These are phyloP conservation scores for Botryotinia convoluta DNA, from an alignment of 2,329 filamentous ascomycete species.

Conservation along the genomic window DNA sequence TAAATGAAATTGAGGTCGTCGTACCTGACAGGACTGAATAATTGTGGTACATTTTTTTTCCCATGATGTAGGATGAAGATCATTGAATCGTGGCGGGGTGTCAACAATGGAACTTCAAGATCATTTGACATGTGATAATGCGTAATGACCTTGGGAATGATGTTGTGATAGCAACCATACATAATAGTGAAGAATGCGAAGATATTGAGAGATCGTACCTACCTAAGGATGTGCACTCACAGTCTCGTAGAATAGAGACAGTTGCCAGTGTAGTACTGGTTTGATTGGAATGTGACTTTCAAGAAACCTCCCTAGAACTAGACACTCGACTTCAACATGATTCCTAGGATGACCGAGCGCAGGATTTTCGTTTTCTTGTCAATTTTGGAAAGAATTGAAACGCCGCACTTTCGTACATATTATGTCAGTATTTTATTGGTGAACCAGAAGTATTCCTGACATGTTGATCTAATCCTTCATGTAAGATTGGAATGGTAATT, in stretches of 20 bases:
- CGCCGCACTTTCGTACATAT: not conserved
- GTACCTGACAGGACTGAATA: not conserved
- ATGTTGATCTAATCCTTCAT: not conserved
- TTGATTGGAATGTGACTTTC: not conserved
- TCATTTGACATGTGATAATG: conserved; percentile 13
- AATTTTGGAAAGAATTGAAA: not conserved
- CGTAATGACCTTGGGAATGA: conserved; percentile 4
- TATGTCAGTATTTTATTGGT: not conserved
- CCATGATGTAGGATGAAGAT: not conserved
- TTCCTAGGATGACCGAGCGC: not conserved
- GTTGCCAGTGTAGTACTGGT: not conserved
- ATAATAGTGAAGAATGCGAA: not conserved
- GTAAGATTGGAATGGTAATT: not conserved
- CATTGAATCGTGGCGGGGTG: not conserved
- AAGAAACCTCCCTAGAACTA: not conserved
- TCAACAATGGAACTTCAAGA: not conserved
- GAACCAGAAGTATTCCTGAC: not conserved
- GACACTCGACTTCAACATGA: not conserved
- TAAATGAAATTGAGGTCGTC: not conserved
- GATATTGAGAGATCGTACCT: not conserved
- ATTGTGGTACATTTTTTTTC: not conserved
- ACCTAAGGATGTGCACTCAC: not conserved
- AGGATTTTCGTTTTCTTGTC: not conserved
- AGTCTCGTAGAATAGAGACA: not conserved
- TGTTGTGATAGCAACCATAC: not conserved